These are phyloP conservation scores for Panicum miliaceum DNA, from an alignment of 176 grass and related monocot genomes.

Conservation along the genomic window DNA sequence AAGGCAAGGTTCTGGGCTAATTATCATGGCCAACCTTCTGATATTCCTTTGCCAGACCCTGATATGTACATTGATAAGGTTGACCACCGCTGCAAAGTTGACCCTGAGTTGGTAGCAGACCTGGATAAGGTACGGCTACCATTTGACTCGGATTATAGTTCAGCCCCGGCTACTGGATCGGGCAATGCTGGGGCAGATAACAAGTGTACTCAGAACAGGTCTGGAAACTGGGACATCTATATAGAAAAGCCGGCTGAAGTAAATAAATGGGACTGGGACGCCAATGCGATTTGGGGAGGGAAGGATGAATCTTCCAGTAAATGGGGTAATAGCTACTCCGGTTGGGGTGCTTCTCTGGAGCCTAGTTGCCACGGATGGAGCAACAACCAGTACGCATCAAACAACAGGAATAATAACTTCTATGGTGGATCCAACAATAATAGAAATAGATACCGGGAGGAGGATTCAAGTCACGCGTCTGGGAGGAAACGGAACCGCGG, in stretches of 20 bases:
- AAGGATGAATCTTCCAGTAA: conserved; percentile 25
- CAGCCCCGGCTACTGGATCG: conserved; percentile 9
- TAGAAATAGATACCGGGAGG: background rate
- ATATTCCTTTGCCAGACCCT: conserved; percentile 41
- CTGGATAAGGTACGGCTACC: conserved; percentile 31
- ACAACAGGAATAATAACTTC: conserved; percentile 23
- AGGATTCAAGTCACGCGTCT: background rate
- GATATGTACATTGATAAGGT: conserved; percentile 52
- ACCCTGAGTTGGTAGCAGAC: conserved; percentile 49
- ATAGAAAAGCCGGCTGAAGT: conserved; percentile 48
- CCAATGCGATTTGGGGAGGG: conserved; percentile 25
- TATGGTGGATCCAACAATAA: background rate
- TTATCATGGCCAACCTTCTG: conserved; percentile 47
- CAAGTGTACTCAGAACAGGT: conserved; percentile 19
- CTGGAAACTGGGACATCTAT: conserved; percentile 54
- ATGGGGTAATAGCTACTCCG: conserved; percentile 39
- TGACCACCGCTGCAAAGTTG: conserved; percentile 30
- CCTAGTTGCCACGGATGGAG: background rate
- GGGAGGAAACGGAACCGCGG: conserved; percentile 45
- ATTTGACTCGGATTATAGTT: conserved; percentile 34
- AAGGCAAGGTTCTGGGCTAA: conserved; percentile 49
- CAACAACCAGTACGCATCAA: conserved; percentile 24
- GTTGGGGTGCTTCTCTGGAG: conserved; percentile 38
- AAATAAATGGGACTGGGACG: conserved; percentile 54
- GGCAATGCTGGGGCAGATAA: conserved; percentile 1